These are phyloP conservation scores for Colletotrichum abscissum DNA, from an alignment of 2,329 filamentous ascomycete genomes.

Conservation along the genomic window DNA sequence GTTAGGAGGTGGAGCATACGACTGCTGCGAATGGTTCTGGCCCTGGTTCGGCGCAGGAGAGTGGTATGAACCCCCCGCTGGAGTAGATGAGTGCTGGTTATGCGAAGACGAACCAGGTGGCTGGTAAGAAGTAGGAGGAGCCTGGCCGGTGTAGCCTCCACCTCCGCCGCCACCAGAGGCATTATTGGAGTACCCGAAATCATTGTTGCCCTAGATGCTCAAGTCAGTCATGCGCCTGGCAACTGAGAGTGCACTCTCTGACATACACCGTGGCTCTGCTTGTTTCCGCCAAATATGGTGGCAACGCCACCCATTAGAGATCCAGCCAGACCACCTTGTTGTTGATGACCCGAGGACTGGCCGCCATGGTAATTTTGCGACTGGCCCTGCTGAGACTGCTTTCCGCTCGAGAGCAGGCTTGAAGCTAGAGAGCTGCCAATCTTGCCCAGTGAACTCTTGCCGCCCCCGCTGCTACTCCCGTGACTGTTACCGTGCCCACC, in stretches of 20 bases:
- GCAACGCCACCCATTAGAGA: slow-evolving; percentile 66
- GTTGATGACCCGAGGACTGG: slow-evolving; percentile 50
- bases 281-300: slow-evolving; percentile 63
- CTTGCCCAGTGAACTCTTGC: slow-evolving; percentile 60
- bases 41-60: slow-evolving; percentile 40
- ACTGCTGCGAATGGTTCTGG: slow-evolving; percentile 28
- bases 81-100: slow-evolving; percentile 41
- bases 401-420: slow-evolving; percentile 62
- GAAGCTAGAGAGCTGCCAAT: slow-evolving; percentile 68
- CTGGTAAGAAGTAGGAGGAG: slow-evolving; percentile 72
- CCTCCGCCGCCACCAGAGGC: slow-evolving; percentile 49
- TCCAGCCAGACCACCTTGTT: slow-evolving; percentile 62
- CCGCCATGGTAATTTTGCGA: slow-evolving; percentile 61
- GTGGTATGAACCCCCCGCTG: slow-evolving; percentile 45
- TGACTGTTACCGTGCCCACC: slow-evolving; percentile 42
- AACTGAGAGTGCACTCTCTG: background rate
- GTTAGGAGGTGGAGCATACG: slow-evolving; percentile 37
- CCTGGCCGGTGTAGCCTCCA: slow-evolving; percentile 70
- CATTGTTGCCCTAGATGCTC: slow-evolving; percentile 55
- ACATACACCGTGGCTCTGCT: slow-evolving; percentile 54
- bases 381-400: slow-evolving; percentile 56
- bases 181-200: slow-evolving; percentile 71
- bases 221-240: slow-evolving; percentile 34
- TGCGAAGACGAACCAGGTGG: slow-evolving; percentile 40
- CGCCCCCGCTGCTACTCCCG: slow-evolving; percentile 44